phyloP scores from a whole-genome alignment of 306 rosid species.

The Acacia confusa region DNA sequence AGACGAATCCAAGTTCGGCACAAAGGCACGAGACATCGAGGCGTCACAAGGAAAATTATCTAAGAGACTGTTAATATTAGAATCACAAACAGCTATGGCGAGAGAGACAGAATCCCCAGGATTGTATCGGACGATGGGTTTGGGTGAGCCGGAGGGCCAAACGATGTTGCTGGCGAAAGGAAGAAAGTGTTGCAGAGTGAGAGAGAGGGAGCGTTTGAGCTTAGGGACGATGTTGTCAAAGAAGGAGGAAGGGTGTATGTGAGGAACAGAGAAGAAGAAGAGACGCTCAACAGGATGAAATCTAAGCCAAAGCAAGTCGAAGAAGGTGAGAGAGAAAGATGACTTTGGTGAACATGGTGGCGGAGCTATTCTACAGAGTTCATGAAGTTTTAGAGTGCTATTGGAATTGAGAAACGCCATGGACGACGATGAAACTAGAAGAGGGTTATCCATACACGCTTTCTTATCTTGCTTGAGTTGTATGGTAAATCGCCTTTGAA shows the following conservation, averaged over 20 bases:
- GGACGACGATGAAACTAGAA: not conserved
- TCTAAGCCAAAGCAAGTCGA: not conserved
- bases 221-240: not conserved
- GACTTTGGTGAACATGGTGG: not conserved
- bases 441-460: not conserved
- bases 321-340: not conserved
- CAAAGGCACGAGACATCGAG: slow-evolving; percentile 25
- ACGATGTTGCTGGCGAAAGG: not conserved
- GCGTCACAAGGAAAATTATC: slow-evolving; percentile 10
- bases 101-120: not conserved
- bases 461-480: too few relatives aligned
- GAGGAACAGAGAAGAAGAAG: not conserved
- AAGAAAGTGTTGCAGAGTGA: not conserved
- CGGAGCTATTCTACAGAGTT: not conserved
- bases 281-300: not conserved
- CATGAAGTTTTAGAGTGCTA: not conserved
- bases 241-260: not conserved
- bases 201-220: not conserved
- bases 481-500: too few relatives aligned
- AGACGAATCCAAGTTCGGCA: slow-evolving; percentile 34
- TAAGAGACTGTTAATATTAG: not conserved
- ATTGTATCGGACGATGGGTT: not conserved
- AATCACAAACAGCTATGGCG: not conserved
- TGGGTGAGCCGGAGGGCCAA: not conserved
- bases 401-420: not conserved